Conservation (phyloP, 768 basidiomycete species). For the Mycena rosella region DNA sequence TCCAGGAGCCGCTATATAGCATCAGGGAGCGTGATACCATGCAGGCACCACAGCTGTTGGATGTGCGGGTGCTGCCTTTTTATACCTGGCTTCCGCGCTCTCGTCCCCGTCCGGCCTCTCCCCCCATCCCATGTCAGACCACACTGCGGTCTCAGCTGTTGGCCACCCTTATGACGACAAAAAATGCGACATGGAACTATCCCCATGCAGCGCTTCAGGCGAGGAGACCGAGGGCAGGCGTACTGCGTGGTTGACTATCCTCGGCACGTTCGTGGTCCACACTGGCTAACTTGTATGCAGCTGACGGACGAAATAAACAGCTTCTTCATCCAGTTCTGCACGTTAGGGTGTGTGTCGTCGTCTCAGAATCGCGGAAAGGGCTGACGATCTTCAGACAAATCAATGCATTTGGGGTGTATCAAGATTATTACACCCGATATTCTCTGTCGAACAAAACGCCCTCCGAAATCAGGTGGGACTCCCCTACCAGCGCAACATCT, state of each 20-base stretch:
- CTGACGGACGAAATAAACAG: neutral
- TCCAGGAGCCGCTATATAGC: slow-evolving; percentile 27
- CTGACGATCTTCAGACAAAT: slow-evolving; percentile 19
- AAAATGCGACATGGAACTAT: slow-evolving; percentile 25
- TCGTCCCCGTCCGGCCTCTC: neutral
- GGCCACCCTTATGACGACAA: slow-evolving; percentile 17
- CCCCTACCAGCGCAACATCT: neutral
- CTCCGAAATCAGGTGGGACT: slow-evolving; percentile 24
- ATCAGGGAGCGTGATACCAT: slow-evolving; percentile 21
- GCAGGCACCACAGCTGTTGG: slow-evolving; percentile 16
- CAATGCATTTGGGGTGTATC: slow-evolving; percentile 29
- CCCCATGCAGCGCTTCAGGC: neutral
- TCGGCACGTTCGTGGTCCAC: slow-evolving; percentile 26
- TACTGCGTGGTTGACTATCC: slow-evolving; percentile 24
- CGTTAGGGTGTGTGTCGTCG: slow-evolving; percentile 12
- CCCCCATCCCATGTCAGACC: slow-evolving; percentile 23
- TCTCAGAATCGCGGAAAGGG: neutral
- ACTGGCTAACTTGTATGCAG: neutral
- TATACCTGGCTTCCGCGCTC: slow-evolving; percentile 3
- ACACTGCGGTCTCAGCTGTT: slow-evolving; percentile 11
- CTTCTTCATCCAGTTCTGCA: slow-evolving; percentile 33
- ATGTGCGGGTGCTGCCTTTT: slow-evolving; percentile 8
- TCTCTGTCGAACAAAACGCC: slow-evolving; percentile 26
- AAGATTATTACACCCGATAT: slow-evolving; percentile 31
- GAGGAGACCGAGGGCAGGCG: slow-evolving; percentile 5